A percentile compares a stretch with the other conserved stretches of the same genome.
These are phyloP conservation scores for Sporothrix protearum DNA, from an alignment of 2,329 filamentous ascomycete species.

Conservation along the genomic window DNA sequence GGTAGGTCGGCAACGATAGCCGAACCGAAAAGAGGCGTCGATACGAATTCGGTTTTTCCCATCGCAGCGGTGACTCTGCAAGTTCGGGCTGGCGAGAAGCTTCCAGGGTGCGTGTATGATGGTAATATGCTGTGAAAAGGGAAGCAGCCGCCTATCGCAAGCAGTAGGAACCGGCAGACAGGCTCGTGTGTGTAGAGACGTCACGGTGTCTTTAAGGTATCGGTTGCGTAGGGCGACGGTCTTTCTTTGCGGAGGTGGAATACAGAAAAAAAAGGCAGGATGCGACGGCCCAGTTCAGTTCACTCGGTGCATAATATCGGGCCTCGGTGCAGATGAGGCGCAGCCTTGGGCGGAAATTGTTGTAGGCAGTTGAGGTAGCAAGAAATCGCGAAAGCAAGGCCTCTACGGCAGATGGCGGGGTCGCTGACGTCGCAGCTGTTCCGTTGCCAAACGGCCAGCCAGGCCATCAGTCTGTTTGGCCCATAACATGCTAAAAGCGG, in stretches of 20 bases:
- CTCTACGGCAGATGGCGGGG: constrained; percentile 15
- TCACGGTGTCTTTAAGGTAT: background rate
- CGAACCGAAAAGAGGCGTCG: constrained; percentile 66
- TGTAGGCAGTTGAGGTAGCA: background rate
- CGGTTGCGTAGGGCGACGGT: background rate
- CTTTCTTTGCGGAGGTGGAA: background rate
- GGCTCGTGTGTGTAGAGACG: background rate
- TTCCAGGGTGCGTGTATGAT: background rate
- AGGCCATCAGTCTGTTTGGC: background rate
- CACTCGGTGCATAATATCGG: background rate
- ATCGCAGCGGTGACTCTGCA: constrained; percentile 35
- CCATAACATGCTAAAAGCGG: constrained; percentile 29
- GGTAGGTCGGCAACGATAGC: constrained; percentile 68
- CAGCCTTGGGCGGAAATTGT: background rate
- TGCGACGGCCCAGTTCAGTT: background rate
- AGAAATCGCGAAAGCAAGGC: background rate
- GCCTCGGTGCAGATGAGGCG: constrained; percentile 1
- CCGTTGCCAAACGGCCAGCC: background rate
- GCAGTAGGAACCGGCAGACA: background rate
- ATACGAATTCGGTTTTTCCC: constrained; percentile 47
- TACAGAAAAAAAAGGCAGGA: background rate
- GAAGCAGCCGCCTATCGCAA: background rate
- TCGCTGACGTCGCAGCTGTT: background rate
- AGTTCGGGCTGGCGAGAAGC: background rate
- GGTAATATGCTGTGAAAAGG: too few relatives aligned